These are phyloP conservation scores for Gracilaria domingensis DNA, from an alignment of 23 red algal genomes.

Conservation along the genomic window DNA sequence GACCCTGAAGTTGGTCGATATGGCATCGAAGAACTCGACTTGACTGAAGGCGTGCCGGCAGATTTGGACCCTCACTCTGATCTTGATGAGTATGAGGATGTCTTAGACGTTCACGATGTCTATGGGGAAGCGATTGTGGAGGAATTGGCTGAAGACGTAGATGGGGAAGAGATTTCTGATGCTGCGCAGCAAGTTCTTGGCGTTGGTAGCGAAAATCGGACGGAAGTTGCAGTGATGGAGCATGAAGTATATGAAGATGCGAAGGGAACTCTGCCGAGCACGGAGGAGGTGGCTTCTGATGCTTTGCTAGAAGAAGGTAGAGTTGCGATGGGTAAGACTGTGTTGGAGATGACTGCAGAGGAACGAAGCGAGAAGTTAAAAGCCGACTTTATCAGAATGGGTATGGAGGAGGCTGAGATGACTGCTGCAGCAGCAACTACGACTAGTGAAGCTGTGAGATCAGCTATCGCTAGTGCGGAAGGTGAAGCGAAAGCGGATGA, in stretches of 20 bases:
- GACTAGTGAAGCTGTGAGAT: too few relatives aligned
- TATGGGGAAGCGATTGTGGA: constrained; percentile 11
- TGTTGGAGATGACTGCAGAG: too few relatives aligned
- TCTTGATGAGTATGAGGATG: constrained; percentile 16
- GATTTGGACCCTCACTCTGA: constrained; percentile 21
- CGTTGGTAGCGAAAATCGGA: too few relatives aligned
- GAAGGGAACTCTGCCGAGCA: too few relatives aligned
- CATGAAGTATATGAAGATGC: too few relatives aligned
- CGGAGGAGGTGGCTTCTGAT: too few relatives aligned
- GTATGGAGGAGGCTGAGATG: too few relatives aligned
- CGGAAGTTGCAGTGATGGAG: not conserved
- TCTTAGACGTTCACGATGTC: not conserved
- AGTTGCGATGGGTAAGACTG: too few relatives aligned
- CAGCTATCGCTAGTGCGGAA: not conserved
- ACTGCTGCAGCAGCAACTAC: too few relatives aligned
- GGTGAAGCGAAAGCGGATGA: not conserved
- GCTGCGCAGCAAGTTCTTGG: not conserved
- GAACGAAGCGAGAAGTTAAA: too few relatives aligned
- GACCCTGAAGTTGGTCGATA: not conserved
- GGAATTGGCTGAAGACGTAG: not conserved
- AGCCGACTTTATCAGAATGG: too few relatives aligned
- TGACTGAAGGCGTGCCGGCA: constrained; percentile 16
- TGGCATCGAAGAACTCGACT: constrained; percentile 3
- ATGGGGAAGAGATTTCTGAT: not conserved
- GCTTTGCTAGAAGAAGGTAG: too few relatives aligned